Evolutionary conservation across 371 early-diverging fungal species (phyloP).

Genomic region (Thermomucor indicae-seudaticae): DNA sequence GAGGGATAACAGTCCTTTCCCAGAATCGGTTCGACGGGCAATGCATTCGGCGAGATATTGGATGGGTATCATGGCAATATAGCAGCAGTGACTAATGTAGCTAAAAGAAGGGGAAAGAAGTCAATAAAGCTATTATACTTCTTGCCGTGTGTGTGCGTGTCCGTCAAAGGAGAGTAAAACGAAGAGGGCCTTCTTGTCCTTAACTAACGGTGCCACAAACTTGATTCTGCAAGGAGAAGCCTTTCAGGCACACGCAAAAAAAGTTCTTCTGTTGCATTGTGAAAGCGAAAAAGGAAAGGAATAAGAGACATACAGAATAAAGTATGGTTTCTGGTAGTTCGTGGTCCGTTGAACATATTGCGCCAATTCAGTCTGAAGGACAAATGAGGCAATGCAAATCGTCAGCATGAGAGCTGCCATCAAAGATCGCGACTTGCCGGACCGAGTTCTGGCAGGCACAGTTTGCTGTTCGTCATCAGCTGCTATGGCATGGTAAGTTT

Average conservation of each 20-base stretch:
- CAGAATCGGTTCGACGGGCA: constrained; percentile 16
- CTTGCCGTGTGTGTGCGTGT: no score
- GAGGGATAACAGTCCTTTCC: background rate
- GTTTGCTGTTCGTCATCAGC: constrained; percentile 13
- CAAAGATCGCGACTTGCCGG: constrained; percentile 12
- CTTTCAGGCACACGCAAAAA: no score
- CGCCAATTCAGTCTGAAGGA: constrained; percentile 64
- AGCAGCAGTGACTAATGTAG: constrained; percentile 72
- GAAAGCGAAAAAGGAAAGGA: background rate
- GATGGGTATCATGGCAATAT: constrained; percentile 61
- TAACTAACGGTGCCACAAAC: no score
- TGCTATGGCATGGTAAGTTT: constrained; percentile 28
- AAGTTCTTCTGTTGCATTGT: no score
- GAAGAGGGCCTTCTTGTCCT: no score
- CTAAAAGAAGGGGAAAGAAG: constrained; percentile 15
- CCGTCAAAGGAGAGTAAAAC: no score
- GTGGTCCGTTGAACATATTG: constrained; percentile 61
- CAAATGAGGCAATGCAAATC: constrained; percentile 60
- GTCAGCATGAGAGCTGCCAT: constrained; percentile 42
- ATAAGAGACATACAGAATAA: constrained; percentile 57
- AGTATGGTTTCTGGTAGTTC: constrained; percentile 70
- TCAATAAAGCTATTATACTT: no score
- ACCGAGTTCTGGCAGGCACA: background rate
- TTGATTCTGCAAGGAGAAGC: no score
- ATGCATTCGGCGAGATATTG: constrained; percentile 53